Base-by-base conservation (phyloP, 2,329 filamentous ascomycete genomes). In the Verticillium klebahnii region DNA sequence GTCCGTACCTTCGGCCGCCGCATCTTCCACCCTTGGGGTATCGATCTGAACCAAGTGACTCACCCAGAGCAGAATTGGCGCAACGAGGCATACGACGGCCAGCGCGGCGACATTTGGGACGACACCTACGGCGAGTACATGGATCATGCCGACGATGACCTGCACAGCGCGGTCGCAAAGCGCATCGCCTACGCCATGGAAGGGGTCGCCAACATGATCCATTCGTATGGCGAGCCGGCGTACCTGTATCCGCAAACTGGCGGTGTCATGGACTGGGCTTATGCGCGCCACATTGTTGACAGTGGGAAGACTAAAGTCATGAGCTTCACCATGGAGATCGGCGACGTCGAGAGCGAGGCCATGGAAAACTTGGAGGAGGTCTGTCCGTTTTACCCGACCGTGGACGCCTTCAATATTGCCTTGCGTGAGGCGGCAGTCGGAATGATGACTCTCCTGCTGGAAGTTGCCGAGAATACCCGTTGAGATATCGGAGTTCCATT, bases 11-110 rank as follows among this genome's bases (percentile, higher is more conserved):
- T 77, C 19, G 76, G 77, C 0, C 82, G 80, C 1, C 74, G 79
- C 36, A 74, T 87, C 19, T 72, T 85, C 5, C 85, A 85, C 71
- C 78, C 74, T 58, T 87, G 84, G 84, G 83, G 84, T 23, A 80
- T 83, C 63, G 83, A 85, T 65, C 75, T 80, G 37, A 73, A 79
- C 60, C 84, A 85, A 70, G 72, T 71, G 57, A 73, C 68, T 0
- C 73, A 76, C 40, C 67, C 77, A 0, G 64, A 62, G 56, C 80
- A 82, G 75, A 85, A 78, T 72, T 85, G 85, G 71, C 70, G 74
- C 17, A 86, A 85, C 17, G 29, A 39, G 34, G 39, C 29, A 9
- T 58, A 32, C 17, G 79, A 86, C 61, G 78, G 78, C 60, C 76
- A 78, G 59, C 80, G 83, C 14, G 84, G 83, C 39, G 69, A 80